These are phyloP conservation scores for Penicillium roqueforti DNA, from an alignment of 495 filamentous ascomycete species.

Conservation along the genomic window DNA sequence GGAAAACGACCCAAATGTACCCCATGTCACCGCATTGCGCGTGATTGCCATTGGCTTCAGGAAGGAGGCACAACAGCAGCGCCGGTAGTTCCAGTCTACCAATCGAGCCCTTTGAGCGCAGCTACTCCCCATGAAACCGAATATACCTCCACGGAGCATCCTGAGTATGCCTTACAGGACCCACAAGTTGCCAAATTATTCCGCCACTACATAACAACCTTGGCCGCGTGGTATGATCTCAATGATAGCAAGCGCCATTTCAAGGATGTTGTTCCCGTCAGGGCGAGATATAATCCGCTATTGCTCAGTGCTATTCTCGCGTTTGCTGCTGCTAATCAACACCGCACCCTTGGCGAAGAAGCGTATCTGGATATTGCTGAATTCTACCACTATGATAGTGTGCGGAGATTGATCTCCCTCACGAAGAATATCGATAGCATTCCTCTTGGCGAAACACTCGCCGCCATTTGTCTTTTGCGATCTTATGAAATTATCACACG, in stretches of 20 bases:
- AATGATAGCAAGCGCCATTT: conserved; percentile 29
- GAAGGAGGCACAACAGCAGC: neutral
- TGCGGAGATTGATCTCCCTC: conserved; percentile 10
- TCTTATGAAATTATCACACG: conserved; percentile 37
- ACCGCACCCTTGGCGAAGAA: conserved; percentile 6
- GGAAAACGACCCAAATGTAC: conserved; percentile 22
- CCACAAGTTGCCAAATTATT: conserved; percentile 22
- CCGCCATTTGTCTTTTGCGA: conserved; percentile 34
- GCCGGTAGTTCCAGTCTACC: neutral
- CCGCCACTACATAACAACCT: conserved; percentile 26
- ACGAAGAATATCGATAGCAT: conserved; percentile 15
- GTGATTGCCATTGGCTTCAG: conserved; percentile 17
- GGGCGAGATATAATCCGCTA: conserved; percentile 26
- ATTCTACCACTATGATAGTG: conserved; percentile 25
- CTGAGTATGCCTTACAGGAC: conserved; percentile 20
- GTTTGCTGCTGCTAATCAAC: conserved; percentile 26
- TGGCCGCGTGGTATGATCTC: conserved; percentile 39
- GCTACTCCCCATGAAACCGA: neutral
- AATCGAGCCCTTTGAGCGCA: neutral
- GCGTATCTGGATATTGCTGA: conserved; percentile 12
- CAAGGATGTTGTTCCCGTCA: conserved; percentile 23
- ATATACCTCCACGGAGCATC: conserved; percentile 16
- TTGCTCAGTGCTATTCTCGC: conserved; percentile 36
- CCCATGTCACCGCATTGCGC: conserved; percentile 21
- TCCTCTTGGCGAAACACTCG: conserved; percentile 26